Evolutionary conservation across 805 yeast species (phyloP), one percentile per base, ranked within the genome.

Genomic region (Metschnikowia dekortorum): DNA sequence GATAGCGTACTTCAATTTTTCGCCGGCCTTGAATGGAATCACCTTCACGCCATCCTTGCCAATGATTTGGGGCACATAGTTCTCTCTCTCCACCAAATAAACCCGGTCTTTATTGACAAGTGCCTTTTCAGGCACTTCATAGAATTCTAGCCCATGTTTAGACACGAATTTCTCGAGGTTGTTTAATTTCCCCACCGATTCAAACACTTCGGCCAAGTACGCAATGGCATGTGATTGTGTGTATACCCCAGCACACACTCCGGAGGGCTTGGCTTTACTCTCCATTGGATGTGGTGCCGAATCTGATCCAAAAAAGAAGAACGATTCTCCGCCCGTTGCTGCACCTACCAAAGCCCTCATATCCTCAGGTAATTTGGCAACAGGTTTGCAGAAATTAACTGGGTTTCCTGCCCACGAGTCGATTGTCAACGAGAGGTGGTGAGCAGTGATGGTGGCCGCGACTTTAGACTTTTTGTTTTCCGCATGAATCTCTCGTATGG

Each of bases 391-490:
- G 70, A 85, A 94, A 62, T 92, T 89, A 63, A 89, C 81, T 35
- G 98, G 92, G 63, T 89, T 87, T 2, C 98, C 98, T 3, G 97
- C 97, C 96, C 98, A 94, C 56, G 84, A 84, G 67, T 94, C 98
- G 46, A 94, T 83, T 1, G 96, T 92, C 47, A 94, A 73, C 42
- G 78, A 87, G 50, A 94, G 75, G 64, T 94, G 99, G 67, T 94
- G 99, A 6, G 97, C 98, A 3, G 99, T 94, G 58, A 94, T 87
- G 4, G 97, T 82, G 1, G 96, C 99, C 14, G 92, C 90, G 2
- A 94, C 97, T 39, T 63, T 79, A 42, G 84, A 72, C 26, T 59
- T 63, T 10, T 54, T 54, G 52, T 55, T 56, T 29, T 55, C 53
- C 4, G 22, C 16, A 48, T 57, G 58, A 61, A 96, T 81, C 45